Evolutionary conservation across 352 stramenopile genomes (phyloP), one percentile per base, ranked within the genome.

Genomic region (Globisporangium solare): DNA sequence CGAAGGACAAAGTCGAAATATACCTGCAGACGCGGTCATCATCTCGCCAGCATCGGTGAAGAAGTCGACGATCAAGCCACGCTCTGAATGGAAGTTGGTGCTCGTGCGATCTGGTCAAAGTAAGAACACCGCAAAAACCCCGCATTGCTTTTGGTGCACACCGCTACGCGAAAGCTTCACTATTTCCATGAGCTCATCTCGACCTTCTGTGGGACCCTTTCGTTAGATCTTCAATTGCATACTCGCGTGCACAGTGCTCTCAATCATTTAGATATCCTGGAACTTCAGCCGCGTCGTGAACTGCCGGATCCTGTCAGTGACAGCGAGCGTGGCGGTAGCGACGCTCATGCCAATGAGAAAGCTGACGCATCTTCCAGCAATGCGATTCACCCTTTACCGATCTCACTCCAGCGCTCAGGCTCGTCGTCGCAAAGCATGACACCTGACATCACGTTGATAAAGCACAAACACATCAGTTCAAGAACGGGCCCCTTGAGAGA

Each of bases 231-330:
- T 3, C 43, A 60, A 22, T 20, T 17, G n/a, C 45, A 56, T 20
- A 41, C 39, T 2, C 1, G 68, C 10, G 40, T 75, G 15, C 15
- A 47, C 13, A 45, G 71, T 47, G 56, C 55, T 21, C 51, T 75
- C 2, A 42, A 63, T 17, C 53, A 73, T 21, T 46, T 75, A 31
- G 70, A 79, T 14, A 75, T 79, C 39, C 42, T 79, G 7, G 70
- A 79, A 35, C 63, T 71, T 31, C 56, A 64, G 12, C 13, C 61
- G 42, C 24, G 21, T 54, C 24, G 21, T 54, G 37, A 39, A 51
- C 48, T 12, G 20, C 55, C 20, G 54, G 41, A n/a, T 43, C 39
- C 17, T 12, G 50, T 40, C 22, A 20, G 21, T 39, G 21, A 39
- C 18, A 43, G 40, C 31, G 61, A 39, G 20, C 47, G 40, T 20